Evolutionary conservation across 305 asterid genomes (phyloP).

Genomic region (Solanum hybrid): DNA sequence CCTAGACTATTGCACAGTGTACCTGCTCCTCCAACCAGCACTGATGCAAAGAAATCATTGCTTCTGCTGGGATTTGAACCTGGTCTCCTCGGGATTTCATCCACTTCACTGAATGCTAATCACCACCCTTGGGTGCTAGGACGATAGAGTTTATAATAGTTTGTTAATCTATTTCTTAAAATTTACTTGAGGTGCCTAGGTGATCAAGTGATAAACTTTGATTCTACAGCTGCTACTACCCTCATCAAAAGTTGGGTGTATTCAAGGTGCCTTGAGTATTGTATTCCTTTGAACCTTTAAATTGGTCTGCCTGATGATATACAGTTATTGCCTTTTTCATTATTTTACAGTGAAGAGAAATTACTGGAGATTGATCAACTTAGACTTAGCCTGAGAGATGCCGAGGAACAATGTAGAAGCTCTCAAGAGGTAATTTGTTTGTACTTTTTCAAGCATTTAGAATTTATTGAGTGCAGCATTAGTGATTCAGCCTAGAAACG

Average conservation of each 20-base stretch:
- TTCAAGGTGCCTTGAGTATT: not conserved
- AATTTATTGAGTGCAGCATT: not conserved
- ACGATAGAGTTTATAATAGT: not conserved
- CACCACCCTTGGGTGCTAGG: not conserved
- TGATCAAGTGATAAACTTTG: not conserved
- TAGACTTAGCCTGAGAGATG: constrained; percentile 30
- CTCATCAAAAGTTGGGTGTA: not conserved
- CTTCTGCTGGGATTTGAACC: not conserved
- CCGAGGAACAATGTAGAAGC: constrained; percentile 28
- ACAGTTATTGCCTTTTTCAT: not conserved
- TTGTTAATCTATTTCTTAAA: not conserved
- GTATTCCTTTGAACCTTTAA: not conserved
- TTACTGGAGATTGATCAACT: constrained; percentile 35
- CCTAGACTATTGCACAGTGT: not conserved
- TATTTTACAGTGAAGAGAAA: constrained; percentile 29
- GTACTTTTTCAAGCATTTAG: not conserved
- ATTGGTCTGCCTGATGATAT: not conserved
- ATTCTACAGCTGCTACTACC: not conserved
- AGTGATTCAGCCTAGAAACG: not conserved
- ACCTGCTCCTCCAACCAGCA: not conserved
- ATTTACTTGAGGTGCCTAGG: not conserved
- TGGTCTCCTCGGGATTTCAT: not conserved
- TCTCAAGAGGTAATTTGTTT: constrained; percentile 37
- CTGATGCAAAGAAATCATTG: not conserved
- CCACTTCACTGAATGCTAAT: not conserved